Base-by-base conservation (phyloP, 192 early-diverging fungal species). In the Coemansia sp. region DNA sequence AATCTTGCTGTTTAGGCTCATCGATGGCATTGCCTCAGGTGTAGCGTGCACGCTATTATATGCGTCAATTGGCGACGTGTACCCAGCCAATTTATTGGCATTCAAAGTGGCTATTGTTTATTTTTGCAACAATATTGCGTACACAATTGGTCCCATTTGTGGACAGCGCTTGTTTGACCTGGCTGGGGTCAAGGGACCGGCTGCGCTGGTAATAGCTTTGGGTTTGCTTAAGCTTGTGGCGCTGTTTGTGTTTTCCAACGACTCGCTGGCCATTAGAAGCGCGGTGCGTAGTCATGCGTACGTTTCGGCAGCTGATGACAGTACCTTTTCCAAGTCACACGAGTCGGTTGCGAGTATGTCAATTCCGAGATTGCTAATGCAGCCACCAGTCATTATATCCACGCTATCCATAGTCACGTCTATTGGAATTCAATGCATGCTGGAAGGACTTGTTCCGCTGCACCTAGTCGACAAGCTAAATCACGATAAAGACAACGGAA, bases 121-220 rank as follows among this genome's bases (percentile, higher is more conserved):
- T n/a, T 50, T 76, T 40, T 60, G 52, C 64, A 76, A 76, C 68
- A 71, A 70, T 60, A 71, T 76, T 61, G 68, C 59, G 1, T 71
- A 76, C 19, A 71, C 74, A 17, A 76, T 66, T 19, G 74, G 74
- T 2, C 74, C 74, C 12, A 51, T 76, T 5, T 69, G 67, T 20
- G 74, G 74, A 6, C 60, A 76, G 28, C 54, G 40, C 34, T 51
- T 76, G n/a, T 76, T 60, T 44, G 52, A 70, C 8, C 3, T 37
- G 5, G 21, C 48, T 12, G 74, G 74, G 2, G 54, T 76, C 8
- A 54, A 52, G 12, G 68, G 68, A 17, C 69, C 51, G 5, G 68
- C 74, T 0, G 57, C 68, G 15, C 34, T 66, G 2, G 68, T 76
- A 15, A 70, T 76, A 48, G 54, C 74, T 4, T 53, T 76, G 22